Conservation (phyloP, 202 grass and related monocot species). For the Eragrostis tef region DNA sequence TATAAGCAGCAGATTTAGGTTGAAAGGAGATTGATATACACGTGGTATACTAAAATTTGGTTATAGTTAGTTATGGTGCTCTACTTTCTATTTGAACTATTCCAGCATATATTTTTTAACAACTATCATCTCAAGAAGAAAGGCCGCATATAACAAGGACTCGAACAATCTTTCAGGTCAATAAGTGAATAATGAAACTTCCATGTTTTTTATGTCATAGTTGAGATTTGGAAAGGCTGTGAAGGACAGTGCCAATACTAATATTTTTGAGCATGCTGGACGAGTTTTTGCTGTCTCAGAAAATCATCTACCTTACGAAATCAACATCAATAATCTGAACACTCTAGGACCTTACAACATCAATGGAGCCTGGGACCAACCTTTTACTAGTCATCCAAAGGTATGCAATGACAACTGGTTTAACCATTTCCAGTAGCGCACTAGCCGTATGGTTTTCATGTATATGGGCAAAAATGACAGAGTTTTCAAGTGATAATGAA, state of each 20-base stretch:
- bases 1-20: not conserved
- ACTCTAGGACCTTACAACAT: constrained; percentile 35
- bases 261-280: constrained; percentile 51
- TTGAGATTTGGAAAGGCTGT: constrained; percentile 44
- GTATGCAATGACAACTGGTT: constrained; percentile 12
- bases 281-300: constrained; percentile 43
- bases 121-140: not conserved
- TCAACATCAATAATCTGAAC: constrained; percentile 34
- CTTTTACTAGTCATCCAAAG: constrained; percentile 52
- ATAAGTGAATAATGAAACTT: not conserved
- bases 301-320: constrained; percentile 44
- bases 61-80: not conserved
- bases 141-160: not conserved
- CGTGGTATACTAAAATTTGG: not conserved
- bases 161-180: not conserved
- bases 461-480: not conserved
- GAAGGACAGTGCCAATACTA: constrained; percentile 46
- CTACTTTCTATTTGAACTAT: not conserved
- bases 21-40: not conserved
- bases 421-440: not conserved
- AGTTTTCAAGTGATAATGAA: not conserved
- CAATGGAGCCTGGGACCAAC: constrained; percentile 42
- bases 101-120: not conserved
- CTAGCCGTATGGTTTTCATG: no score
- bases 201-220: constrained; percentile 9